Conservation (phyloP, 768 basidiomycete genomes). For the Dendrothele bispora region DNA sequence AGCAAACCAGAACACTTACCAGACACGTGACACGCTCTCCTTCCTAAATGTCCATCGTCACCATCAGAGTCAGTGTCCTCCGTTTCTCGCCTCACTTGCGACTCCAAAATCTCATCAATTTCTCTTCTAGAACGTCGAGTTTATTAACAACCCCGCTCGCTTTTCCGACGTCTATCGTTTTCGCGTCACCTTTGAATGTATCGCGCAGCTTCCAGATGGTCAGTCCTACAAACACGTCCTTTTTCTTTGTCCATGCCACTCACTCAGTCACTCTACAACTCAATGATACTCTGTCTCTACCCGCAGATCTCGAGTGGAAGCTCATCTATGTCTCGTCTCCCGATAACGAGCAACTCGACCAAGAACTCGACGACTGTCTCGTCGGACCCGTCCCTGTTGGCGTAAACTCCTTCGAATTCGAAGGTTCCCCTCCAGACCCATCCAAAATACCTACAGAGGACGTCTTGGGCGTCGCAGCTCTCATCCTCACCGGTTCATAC, state of each 20-base stretch:
- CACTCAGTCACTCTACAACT: background rate
- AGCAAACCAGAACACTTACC: no score
- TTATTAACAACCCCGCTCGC: slow-evolving; percentile 89
- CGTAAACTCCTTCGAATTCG: slow-evolving; percentile 96
- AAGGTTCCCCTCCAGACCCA: slow-evolving; percentile 82
- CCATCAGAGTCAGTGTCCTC: slow-evolving; percentile 65
- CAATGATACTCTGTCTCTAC: background rate
- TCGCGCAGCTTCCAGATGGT: slow-evolving; percentile 90
- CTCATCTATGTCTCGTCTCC: slow-evolving; percentile 97
- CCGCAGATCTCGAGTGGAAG: slow-evolving; percentile 92
- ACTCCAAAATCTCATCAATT: slow-evolving; percentile 1
- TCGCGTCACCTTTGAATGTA: slow-evolving; percentile 96
- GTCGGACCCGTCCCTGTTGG: slow-evolving; percentile 98
- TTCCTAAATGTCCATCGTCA: slow-evolving; percentile 72
- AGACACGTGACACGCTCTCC: no score
- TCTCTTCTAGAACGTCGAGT: slow-evolving; percentile 74
- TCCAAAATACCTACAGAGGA: slow-evolving; percentile 85
- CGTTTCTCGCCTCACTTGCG: slow-evolving; percentile 1
- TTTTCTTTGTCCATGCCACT: slow-evolving; percentile 15
- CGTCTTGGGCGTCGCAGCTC: slow-evolving; percentile 93
- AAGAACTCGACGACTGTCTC: slow-evolving; percentile 96
- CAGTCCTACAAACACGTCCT: no score
- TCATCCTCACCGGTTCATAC: slow-evolving; percentile 96
- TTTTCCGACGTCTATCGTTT: slow-evolving; percentile 92
- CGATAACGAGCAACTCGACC: slow-evolving; percentile 87